These are phyloP conservation scores for Phytophthora cryptogea DNA, from an alignment of 352 stramenopile species.

Conservation along the genomic window DNA sequence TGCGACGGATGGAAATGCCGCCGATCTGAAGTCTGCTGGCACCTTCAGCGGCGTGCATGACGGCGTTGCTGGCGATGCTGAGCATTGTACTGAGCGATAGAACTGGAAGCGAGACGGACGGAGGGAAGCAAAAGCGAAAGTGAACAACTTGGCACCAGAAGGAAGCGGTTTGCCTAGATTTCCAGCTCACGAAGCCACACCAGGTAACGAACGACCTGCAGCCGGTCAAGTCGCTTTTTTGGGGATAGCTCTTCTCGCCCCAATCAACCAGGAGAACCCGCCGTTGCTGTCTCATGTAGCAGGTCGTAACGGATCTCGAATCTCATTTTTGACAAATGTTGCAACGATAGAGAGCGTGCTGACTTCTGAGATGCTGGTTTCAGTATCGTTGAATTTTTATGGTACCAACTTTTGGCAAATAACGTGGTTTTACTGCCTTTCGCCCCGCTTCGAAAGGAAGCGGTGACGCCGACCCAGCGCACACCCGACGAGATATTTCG, in stretches of 20 bases:
- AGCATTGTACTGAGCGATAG: conserved; percentile 14
- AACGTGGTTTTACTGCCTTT: background rate
- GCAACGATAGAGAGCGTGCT: too few species aligned
- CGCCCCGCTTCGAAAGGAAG: background rate
- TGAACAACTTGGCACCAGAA: conserved; percentile 13
- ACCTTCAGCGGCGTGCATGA: conserved; percentile 9
- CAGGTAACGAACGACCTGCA: conserved; percentile 2
- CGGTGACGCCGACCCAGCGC: too few species aligned
- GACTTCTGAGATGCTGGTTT: background rate
- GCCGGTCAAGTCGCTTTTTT: conserved; percentile 14
- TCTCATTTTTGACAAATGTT: too few species aligned
- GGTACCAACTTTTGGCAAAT: background rate
- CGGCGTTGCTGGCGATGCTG: conserved; percentile 15
- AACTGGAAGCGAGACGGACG: background rate
- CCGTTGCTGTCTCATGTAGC: conserved; percentile 1
- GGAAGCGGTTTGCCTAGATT: background rate
- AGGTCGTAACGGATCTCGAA: background rate
- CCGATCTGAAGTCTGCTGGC: conserved; percentile 24
- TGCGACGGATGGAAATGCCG: conserved; percentile 22
- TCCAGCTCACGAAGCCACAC: conserved; percentile 3
- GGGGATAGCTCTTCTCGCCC: background rate
- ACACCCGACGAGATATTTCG: background rate
- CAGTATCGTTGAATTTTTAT: background rate
- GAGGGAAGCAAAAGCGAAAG: conserved; percentile 18
- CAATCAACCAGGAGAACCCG: background rate